phyloP scores from a whole-genome alignment of 169 alveolate species.

The Eimeria brunetti region DNA sequence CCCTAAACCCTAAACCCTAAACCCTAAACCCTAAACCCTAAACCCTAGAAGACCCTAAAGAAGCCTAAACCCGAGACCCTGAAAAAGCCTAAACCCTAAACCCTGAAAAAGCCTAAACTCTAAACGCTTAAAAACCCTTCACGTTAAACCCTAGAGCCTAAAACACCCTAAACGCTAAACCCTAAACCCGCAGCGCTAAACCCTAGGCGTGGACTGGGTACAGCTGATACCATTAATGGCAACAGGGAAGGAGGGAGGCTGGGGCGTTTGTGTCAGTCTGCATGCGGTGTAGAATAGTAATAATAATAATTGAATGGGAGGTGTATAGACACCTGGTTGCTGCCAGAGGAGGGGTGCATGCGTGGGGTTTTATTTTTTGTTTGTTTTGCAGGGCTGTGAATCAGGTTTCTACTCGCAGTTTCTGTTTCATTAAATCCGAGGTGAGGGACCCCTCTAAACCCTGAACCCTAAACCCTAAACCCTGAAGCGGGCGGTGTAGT shows the following conservation, averaged over 20 bases:
- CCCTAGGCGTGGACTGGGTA: too few species aligned
- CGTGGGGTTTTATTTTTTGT: background rate
- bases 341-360: too few species aligned
- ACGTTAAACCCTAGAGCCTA: background rate
- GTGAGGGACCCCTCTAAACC: slow-evolving; percentile 7
- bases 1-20: background rate
- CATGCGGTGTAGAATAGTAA: too few species aligned
- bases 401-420: slow-evolving; percentile 63
- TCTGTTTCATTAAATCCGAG: slow-evolving; percentile 64
- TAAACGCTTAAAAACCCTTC: background rate
- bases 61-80: background rate
- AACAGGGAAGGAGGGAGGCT: background rate
- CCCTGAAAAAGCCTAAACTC: background rate
- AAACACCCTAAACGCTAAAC: background rate
- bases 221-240: background rate
- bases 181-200: too few species aligned
- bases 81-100: background rate
- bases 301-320: too few species aligned
- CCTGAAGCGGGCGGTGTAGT: background rate
- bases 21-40: background rate
- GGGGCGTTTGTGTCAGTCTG: background rate
- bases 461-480: background rate
- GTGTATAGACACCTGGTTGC: too few species aligned
- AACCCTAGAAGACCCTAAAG: background rate
- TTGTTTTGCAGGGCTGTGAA: slow-evolving; percentile 12